Base-by-base conservation (phyloP, 192 early-diverging fungal genomes). In the Ambispora gerdemannii region DNA sequence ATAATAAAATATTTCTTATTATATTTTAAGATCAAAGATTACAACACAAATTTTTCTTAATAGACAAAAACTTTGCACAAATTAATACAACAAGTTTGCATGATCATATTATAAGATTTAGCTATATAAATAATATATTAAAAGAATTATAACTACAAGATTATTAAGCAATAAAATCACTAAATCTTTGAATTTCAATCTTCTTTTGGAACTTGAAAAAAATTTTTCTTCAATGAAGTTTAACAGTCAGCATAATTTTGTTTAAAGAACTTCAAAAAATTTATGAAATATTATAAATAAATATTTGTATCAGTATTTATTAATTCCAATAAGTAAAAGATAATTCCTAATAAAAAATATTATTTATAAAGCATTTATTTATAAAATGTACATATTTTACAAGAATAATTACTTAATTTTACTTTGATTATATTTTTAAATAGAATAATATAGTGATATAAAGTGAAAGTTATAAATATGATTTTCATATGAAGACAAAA, bases 211-310 rank as follows among this genome's bases (percentile, higher is more conserved):
- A 64, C 27, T 64, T 64, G 34, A 35, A 64, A 30, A 36, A 64
- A 3, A 10, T 43, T 64, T 64, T 33, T 13, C 6, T 64, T 64
- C 22, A 20, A 49, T 49, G 22, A 22, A 28, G 47, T 63, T 47
- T 2, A 63, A 63, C n/a, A 63, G 13, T 24, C 30, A 33, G 27
- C 30, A 32, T 15, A 60, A 60, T 60, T 63, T 43, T 63, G 1
- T 34, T 22, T 38, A 38, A 63, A 28, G 20, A 63, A 47, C 20
- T 38, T 36, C 1, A 27, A 11, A 2, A 38, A 47, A 2, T 20
- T 3, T 38, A 63, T 63, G 20, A 7, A 34, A 63, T n/a, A 47
- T 36, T 35, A 63, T 63, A 28, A 15, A 63, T n/a, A 63, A 63
- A 47, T 27, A 63, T 63, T 4, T 43, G 10, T 27, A 63, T 25